phyloP scores from a whole-genome alignment of 805 yeast species.

The Candida berthetii region DNA sequence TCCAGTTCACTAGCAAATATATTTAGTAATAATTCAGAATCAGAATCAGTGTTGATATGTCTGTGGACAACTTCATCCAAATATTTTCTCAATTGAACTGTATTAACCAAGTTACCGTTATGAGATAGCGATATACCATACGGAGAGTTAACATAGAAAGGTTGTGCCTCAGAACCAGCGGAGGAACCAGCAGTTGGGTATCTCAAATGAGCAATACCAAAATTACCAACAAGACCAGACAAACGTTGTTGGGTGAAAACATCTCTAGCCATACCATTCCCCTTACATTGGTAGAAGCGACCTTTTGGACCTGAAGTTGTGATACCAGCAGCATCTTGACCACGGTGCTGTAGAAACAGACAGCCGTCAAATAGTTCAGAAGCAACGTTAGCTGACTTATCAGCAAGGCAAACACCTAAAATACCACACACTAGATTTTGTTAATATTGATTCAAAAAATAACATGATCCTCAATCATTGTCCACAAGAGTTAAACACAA shows the following conservation, averaged over 20 bases:
- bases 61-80: conserved; percentile 94
- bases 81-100: conserved; percentile 65
- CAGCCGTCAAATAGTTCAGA: conserved; percentile 91
- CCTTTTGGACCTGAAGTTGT: conserved; percentile 94
- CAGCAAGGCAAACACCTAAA: conserved; percentile 79
- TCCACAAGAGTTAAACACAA: no score
- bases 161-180: conserved; percentile 97
- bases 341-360: conserved; percentile 91
- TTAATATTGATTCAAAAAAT: not conserved
- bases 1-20: conserved; percentile 90
- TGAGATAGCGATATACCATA: conserved; percentile 89
- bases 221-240: conserved; percentile 76
- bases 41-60: conserved; percentile 95
- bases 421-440: conserved; percentile 83
- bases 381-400: conserved; percentile 68
- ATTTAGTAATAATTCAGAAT: conserved; percentile 85
- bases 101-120: conserved; percentile 93
- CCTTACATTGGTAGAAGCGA: conserved; percentile 93
- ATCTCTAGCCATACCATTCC: conserved; percentile 98
- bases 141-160: conserved; percentile 95
- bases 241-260: conserved; percentile 86
- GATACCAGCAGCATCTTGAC: conserved; percentile 99
- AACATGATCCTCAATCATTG: no score
- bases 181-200: conserved; percentile 98
- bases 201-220: conserved; percentile 93